Base-by-base conservation (phyloP, 1,284 basidiomycete species). In the Heterobasidion annosum region DNA sequence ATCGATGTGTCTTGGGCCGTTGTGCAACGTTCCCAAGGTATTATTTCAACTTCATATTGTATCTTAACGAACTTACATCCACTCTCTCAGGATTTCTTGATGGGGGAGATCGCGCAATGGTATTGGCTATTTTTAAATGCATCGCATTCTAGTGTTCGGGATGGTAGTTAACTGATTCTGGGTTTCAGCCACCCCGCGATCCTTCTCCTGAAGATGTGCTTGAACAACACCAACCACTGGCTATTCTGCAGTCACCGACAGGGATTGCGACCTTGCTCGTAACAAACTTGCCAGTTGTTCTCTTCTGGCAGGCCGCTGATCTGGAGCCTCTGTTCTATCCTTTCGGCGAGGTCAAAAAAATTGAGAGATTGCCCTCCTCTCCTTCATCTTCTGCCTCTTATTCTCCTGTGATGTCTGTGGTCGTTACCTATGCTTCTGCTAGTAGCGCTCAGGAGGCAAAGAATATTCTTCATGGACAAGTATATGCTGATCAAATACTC, bases 1-100 rank as follows among this genome's bases (percentile, higher is more conserved):
- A 78, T 89, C 47, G 87, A 89, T 63, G 78, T 89, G 52, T 89
- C 87, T 2, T 89, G 86, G 86, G 87, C 86, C 16, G 87, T 90
- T 34, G 87, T 89, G 43, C 87, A 89, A 61, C 83, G 86, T 50
- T 89, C 86, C 55, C 81, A 85, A 75, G 86, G 86, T 84, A 5
- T 51, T 19, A 57, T 56, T 16, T 46, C 6, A 16, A 19, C 32
- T 48, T 15, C 34, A 50, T 52, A 18, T 25, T 16, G n/a, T 32
- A n/a, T 25, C 47, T 8, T 16, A 9, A 45, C 25, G 33, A 44
- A 18, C 18, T 10, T 42, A 54, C 5, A 18, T 6, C 19, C 50
- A 4, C 25, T 47, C 12, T 44, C 2, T 16, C 32, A 88, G 85
- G 86, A 18, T 89, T 89, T 63, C 71, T 89, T 52, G 87, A 88